Conservation (phyloP, 73 alveolate species). For the Paramecium biaurelia region DNA sequence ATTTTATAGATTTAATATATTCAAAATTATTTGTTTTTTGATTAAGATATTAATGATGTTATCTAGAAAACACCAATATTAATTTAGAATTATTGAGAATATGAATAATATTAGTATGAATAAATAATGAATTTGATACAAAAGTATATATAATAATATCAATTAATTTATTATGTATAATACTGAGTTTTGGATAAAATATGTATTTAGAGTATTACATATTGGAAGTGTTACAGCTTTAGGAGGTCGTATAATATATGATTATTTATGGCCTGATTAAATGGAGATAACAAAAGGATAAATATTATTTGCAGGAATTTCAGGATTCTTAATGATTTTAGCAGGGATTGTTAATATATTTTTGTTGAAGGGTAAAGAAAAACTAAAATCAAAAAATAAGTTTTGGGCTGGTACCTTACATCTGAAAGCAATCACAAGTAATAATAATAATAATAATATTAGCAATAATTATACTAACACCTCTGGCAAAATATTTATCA, state of each 20-base stretch:
- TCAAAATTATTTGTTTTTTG: no score
- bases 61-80: no score
- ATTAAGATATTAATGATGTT: no score
- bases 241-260: neutral
- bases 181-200: conserved; percentile 7
- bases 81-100: no score
- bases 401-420: conserved; percentile 48
- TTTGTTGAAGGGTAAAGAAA: conserved; percentile 40
- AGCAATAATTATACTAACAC: neutral
- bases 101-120: no score
- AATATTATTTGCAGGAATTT: neutral
- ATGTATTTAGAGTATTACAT: neutral
- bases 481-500: neutral
- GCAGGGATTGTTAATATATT: conserved; percentile 33
- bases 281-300: neutral
- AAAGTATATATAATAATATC: neutral
- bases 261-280: conserved; percentile 9
- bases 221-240: conserved; percentile 1
- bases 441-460: neutral
- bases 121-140: neutral
- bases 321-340: neutral
- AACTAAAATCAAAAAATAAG: neutral
- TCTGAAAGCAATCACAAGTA: conserved; percentile 13
- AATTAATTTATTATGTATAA: neutral
- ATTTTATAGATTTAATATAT: no score